Conservation (phyloP, 768 basidiomycete genomes). For the Boletus rubescentipes region DNA sequence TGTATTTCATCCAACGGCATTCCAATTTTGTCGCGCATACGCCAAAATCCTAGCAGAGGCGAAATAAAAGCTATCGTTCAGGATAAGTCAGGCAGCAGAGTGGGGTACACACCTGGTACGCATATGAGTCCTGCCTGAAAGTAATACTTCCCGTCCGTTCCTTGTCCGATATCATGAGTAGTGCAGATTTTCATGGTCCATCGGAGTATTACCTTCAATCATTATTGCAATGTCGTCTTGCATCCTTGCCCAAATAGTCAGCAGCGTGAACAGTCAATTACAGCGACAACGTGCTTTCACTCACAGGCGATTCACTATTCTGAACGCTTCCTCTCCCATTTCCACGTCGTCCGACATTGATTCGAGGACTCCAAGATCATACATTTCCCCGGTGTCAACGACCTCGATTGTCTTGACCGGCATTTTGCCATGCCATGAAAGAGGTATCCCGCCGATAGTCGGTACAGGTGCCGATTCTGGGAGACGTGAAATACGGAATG, state of each 20-base stretch:
- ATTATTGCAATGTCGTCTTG: conserved; percentile 63
- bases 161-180: conserved; percentile 32
- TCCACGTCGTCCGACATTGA: conserved; percentile 19
- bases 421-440: conserved; percentile 43
- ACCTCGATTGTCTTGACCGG: conserved; percentile 57
- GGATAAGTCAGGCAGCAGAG: neutral
- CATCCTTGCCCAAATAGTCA: conserved; percentile 32
- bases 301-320: conserved; percentile 60
- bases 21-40: conserved; percentile 79
- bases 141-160: conserved; percentile 68
- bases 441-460: conserved; percentile 23
- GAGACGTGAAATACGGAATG: conserved; percentile 53
- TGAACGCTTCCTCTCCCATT: conserved; percentile 56
- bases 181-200: neutral
- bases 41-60: conserved; percentile 60
- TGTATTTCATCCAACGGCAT: conserved; percentile 74
- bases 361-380: conserved; percentile 46
- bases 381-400: conserved; percentile 48
- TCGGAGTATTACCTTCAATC: conserved; percentile 48
- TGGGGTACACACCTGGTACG: conserved; percentile 51
- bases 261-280: neutral
- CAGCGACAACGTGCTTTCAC: conserved; percentile 23
- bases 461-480: conserved; percentile 11
- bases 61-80: neutral
- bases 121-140: conserved; percentile 75